Evolutionary conservation across 2,329 filamentous ascomycete genomes (phyloP).

Genomic region (Curvularia spicifera): DNA sequence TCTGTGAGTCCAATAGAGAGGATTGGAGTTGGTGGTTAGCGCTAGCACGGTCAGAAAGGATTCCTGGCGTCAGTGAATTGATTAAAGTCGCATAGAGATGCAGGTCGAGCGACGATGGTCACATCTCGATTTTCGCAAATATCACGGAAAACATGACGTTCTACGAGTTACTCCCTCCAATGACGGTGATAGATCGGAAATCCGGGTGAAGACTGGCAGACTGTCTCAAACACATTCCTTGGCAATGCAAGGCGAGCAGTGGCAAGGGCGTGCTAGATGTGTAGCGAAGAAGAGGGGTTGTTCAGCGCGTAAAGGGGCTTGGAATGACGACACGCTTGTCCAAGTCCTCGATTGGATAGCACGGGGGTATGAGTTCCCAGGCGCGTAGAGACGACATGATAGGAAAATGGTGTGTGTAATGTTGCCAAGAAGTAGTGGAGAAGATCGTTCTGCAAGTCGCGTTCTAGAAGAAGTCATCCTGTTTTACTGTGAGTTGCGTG

Average conservation of each 20-base stretch:
- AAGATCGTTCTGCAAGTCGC: not conserved
- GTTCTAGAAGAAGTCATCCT: too few species aligned
- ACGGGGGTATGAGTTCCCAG: not conserved
- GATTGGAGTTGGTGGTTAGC: not conserved
- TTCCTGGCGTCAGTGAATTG: not conserved
- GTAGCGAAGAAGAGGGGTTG: slow-evolving; percentile 4
- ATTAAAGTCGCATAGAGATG: not conserved
- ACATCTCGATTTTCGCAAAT: slow-evolving; percentile 3
- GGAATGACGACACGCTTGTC: not conserved
- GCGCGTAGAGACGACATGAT: not conserved
- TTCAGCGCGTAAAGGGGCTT: not conserved
- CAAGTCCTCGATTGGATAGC: not conserved
- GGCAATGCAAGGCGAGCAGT: not conserved
- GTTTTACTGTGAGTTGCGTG: not conserved
- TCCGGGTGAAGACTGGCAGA: not conserved
- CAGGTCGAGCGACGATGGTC: not conserved
- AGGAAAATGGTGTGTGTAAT: not conserved
- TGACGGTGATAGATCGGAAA: slow-evolving; percentile 8
- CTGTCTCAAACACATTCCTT: not conserved
- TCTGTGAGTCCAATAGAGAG: not conserved
- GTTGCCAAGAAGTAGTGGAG: not conserved
- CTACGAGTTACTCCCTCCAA: slow-evolving; percentile 14
- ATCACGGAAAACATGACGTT: slow-evolving; percentile 1
- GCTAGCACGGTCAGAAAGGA: not conserved
- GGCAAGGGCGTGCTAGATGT: not conserved